These are phyloP conservation scores for Trifolium subterraneum DNA, from an alignment of 306 rosid genomes.

Conservation along the genomic window DNA sequence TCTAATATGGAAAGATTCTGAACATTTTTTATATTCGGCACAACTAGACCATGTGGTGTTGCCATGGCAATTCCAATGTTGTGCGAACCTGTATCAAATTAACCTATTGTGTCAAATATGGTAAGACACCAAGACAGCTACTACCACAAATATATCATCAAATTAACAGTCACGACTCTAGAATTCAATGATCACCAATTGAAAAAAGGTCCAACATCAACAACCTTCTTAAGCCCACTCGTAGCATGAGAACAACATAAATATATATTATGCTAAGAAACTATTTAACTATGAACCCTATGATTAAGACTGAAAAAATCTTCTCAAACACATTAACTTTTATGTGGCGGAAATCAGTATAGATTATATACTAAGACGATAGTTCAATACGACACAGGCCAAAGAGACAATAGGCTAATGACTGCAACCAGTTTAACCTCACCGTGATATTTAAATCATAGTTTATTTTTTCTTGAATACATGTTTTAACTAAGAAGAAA, in stretches of 20 bases:
- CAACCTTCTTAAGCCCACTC: neutral
- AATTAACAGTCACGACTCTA: neutral
- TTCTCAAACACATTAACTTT: constrained; percentile 1
- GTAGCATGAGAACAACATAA: constrained; percentile 2
- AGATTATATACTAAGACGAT: neutral
- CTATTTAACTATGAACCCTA: constrained; percentile 2
- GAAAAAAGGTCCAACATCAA: neutral
- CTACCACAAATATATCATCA: constrained; percentile 16
- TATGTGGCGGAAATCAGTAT: constrained; percentile 1
- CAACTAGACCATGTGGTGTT: constrained; percentile 83
- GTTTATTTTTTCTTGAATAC: constrained; percentile 2
- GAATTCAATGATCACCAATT: too few species aligned
- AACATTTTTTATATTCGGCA: constrained; percentile 89
- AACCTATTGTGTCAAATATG: constrained; percentile 30
- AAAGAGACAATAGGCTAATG: constrained; percentile 15
- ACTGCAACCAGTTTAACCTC: neutral
- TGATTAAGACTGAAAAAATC: neutral
- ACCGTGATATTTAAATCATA: neutral
- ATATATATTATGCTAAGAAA: constrained; percentile 4
- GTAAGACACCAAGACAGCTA: too few species aligned
- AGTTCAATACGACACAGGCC: neutral
- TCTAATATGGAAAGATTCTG: constrained; percentile 87
- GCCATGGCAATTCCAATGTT: constrained; percentile 95
- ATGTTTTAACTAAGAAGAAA: neutral
- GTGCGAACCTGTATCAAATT: constrained; percentile 72